Evolutionary conservation across 805 yeast species (phyloP).

Genomic region (Saccharomyces mikatae): DNA sequence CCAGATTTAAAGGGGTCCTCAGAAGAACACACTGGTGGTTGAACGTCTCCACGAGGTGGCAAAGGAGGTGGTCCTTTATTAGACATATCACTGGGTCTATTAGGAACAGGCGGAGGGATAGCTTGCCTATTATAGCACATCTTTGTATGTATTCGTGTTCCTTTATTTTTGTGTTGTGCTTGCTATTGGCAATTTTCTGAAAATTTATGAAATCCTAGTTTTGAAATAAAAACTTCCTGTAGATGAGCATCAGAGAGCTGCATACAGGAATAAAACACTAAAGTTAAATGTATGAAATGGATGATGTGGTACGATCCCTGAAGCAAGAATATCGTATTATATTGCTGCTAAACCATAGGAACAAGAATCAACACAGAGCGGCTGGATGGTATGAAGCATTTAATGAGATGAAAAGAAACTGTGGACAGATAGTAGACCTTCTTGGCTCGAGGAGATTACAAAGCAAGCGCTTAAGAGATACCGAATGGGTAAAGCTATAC

Average conservation of each 20-base stretch:
- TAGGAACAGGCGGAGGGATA: neutral
- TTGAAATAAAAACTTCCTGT: neutral
- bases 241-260: neutral
- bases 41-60: slow-evolving; percentile 7
- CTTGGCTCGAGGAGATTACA: slow-evolving; percentile 12
- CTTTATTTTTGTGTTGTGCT: neutral
- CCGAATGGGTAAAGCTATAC: slow-evolving; percentile 7
- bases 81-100: neutral
- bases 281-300: neutral
- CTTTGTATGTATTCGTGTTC: neutral
- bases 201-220: neutral
- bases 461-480: slow-evolving; percentile 26
- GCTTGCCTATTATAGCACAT: neutral
- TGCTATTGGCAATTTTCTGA: neutral
- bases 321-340: slow-evolving; percentile 49
- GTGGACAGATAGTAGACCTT: slow-evolving; percentile 8
- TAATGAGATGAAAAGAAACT: slow-evolving; percentile 52
- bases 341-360: slow-evolving; percentile 60
- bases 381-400: slow-evolving; percentile 73
- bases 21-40: neutral
- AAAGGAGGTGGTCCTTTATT: slow-evolving; percentile 5
- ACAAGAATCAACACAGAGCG: slow-evolving; percentile 65
- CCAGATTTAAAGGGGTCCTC: neutral
- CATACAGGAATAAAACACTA: neutral
- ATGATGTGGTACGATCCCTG: slow-evolving; percentile 10